Conservation (phyloP, 1,284 basidiomycete genomes). For the Ceratobasidium sp. region DNA sequence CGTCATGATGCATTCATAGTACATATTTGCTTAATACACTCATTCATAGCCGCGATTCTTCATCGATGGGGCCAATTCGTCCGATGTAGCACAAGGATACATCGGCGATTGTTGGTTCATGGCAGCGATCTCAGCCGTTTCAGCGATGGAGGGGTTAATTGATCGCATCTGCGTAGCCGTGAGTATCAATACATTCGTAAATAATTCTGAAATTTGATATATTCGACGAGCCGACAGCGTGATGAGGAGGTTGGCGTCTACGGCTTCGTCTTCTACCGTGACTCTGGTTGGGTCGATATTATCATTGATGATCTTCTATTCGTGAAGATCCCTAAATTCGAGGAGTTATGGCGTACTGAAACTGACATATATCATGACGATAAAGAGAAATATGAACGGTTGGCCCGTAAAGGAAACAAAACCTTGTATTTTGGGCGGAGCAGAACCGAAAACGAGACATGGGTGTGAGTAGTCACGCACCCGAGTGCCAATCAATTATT, state of each 20-base stretch:
- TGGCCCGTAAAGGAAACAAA: slow-evolving; percentile 45
- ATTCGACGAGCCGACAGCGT: slow-evolving; percentile 55
- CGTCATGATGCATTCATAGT: not conserved
- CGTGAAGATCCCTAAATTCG: slow-evolving; percentile 46
- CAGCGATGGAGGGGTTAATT: slow-evolving; percentile 60
- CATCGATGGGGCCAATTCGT: slow-evolving; percentile 57
- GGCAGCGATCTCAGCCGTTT: slow-evolving; percentile 62
- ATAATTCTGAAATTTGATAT: not conserved
- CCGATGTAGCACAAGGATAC: slow-evolving; percentile 62
- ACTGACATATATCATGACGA: slow-evolving; percentile 47
- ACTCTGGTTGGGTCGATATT: slow-evolving; percentile 49
- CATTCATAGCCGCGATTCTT: slow-evolving; percentile 59
- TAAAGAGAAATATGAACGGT: slow-evolving; percentile 33
- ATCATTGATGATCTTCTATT: slow-evolving; percentile 49
- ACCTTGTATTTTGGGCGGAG: slow-evolving; percentile 48
- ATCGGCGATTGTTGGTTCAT: slow-evolving; percentile 67
- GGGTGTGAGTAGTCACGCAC: slow-evolving; percentile 42
- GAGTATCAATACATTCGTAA: slow-evolving; percentile 49
- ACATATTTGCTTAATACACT: not conserved
- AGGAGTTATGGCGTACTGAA: slow-evolving; percentile 44
- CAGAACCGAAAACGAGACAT: slow-evolving; percentile 50
- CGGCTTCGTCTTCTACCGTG: slow-evolving; percentile 56
- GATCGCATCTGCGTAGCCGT: slow-evolving; percentile 67
- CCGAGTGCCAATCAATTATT: not conserved
- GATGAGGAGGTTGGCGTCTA: slow-evolving; percentile 68